phyloP scores from a whole-genome alignment of 495 filamentous ascomycete species.

The Viridothelium virens region DNA sequence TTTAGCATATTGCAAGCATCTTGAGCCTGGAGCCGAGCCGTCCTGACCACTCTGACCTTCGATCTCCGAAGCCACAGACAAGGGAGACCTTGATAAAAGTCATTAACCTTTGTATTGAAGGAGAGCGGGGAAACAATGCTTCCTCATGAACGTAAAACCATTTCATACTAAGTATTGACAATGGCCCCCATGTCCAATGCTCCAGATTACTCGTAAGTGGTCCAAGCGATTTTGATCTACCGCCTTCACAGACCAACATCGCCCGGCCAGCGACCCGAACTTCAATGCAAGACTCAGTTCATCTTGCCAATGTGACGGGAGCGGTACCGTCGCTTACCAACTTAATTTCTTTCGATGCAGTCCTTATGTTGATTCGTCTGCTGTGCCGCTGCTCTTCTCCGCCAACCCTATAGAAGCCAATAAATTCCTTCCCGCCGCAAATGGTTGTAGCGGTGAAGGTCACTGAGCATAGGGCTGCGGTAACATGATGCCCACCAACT shows the following conservation, averaged over 20 bases:
- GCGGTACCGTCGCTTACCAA: not conserved
- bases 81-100: not conserved
- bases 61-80: slow-evolving; percentile 1
- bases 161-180: not conserved
- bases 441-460: not conserved
- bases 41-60: not conserved
- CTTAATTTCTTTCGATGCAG: not conserved
- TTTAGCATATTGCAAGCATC: not conserved
- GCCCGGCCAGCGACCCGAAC: not conserved
- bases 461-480: not conserved
- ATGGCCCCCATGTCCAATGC: not conserved
- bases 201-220: not conserved
- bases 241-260: slow-evolving; percentile 5
- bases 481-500: not conserved
- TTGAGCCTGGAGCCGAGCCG: not conserved
- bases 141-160: too few relatives aligned
- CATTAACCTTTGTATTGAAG: not conserved
- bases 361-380: not conserved
- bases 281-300: slow-evolving; percentile 1
- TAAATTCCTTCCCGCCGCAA: not conserved
- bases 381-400: not conserved
- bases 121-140: too few relatives aligned
- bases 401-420: not conserved
- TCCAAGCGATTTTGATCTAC: slow-evolving; percentile 9
- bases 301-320: not conserved